Base-by-base conservation (phyloP, 169 alveolate genomes). In the Plasmodium malariae region DNA sequence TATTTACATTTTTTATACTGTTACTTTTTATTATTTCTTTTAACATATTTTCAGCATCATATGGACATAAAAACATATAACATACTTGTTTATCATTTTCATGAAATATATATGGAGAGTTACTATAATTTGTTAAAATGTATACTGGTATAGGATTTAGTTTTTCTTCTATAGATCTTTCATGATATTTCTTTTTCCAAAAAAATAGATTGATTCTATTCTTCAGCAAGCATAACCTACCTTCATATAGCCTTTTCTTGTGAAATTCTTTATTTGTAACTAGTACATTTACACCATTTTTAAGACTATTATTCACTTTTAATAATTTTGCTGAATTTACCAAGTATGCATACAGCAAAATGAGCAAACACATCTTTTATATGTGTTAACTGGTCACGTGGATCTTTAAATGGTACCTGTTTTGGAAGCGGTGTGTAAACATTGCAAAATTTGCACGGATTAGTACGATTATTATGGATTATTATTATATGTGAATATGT, bases 141-240 rank as follows among this genome's bases (percentile, higher is more conserved):
- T 49, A 80, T 49, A 80, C 90, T 34, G 90, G 90, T 24, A 80
- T 67, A 0, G 67, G 59, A 17, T 54, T 68, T 59, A 80, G 36
- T 59, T 80, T 80, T 26, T 80, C 90, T 19, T 67, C 83, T 60
- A 80, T 80, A 40, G 90, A 30, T 32, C 90, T 80, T 43, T 67
- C 83, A 80, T 80, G 54, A 51, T 80, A 80, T 65, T 68, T 80
- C 48, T 80, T 80, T 45, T 80, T 80, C 90, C 90, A 80, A 43
- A 80, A 80, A 28, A 4, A 21, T 3, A 80, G 19, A 80, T 36
- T 65, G 12, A 65, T 32, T 67, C 54, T 48, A 43, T 36, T 67
- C 48, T 48, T 14, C n/a, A 80, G 19, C 70, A 80, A 19, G 57
- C 85, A 45, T 2, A 80, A 71, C 1, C 49, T 80, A 36, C 34